Evolutionary conservation across 2,329 filamentous ascomycete species (phyloP), one percentile per base, ranked within the genome.

Genomic region (Fusarium sambucinum): DNA sequence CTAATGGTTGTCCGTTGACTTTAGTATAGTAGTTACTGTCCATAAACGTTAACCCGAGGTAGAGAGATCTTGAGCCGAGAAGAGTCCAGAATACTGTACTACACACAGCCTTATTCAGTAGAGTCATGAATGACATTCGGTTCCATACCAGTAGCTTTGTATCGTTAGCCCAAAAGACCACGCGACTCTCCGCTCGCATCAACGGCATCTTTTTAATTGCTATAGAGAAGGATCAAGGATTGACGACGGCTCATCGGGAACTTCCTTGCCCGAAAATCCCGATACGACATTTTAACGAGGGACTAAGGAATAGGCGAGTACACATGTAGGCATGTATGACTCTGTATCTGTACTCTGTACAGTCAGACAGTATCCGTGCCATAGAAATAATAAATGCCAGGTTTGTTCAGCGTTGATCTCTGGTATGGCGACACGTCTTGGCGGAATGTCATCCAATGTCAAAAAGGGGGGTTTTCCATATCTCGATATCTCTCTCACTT

Each of bases 391-490:
- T 13, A 13, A 38, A 50, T 66, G 35, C 14, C 41, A 47, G 52
- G 55, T 29, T 37, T 37, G 30, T 54, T 59, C 46, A 57, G 46
- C 54, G 40, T 68, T 64, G 66, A 55, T 48, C 55, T 53, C 55
- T 53, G 51, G 33, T 37, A 56, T 56, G 46, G 62, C 14, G 19
- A 57, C 41, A 55, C n/a, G 25, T 45, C 66, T 67, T 69, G 66
- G 61, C 66, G 45, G 47, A 46, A 64, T 64, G 59, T 59, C 61
- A 64, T 64, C 27, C 40, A 59, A 41, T 53, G 59, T 30, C 11
- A 59, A 53, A 59, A 54, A 50, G 38, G 23, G 40, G 50, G 53
- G 29, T 13, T 58, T 38, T 33, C 21, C n/a, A 19, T 33, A 13
- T 44, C 41, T 59, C 19, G n/a, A 19, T 48, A 38, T 45, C 40